Evolutionary conservation across 2,329 filamentous ascomycete species (phyloP), one percentile per base, ranked within the genome.

Genomic region (Fusarium pseudograminearum): DNA sequence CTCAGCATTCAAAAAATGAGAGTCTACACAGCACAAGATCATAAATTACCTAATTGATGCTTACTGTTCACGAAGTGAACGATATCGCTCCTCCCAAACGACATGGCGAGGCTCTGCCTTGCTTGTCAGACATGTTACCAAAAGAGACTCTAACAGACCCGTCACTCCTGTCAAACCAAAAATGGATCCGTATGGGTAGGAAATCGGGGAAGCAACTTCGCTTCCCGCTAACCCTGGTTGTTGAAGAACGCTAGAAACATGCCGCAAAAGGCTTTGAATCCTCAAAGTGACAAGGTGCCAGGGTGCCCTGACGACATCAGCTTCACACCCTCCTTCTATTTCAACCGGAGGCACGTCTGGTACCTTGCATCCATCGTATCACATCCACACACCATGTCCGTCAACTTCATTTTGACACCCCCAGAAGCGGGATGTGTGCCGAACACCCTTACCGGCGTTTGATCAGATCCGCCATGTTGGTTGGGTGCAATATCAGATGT

Each of bases 291-390:
- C 46, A 47, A 65, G 57, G 57, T 50, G 54, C 63, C 42, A 55
- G 69, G 64, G 63, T 53, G 48, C 64, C 63, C 50, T 67, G 71
- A 65, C 59, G 61, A 52, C 57, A 57, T 61, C 48, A 53, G 47
- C 50, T 54, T 51, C 67, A 64, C 61, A 61, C 53, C 36, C 70
- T 59, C 56, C 30, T 57, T 62, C 31, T 50, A 40, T 58, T 56
- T 56, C 57, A 34, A 46, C 56, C 57, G 50, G 67, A 61, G 57
- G 61, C 53, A 65, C 42, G 16, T 54, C 53, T 55, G 54, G 71
- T 74, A 65, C 72, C 71, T 74, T 74, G 65, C 73, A 74, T 69
- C 45, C 51, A 51, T 38, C 30, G 55, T 61, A 71, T 69, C 60
- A 61, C 53, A 65, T 61, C 67, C 67, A 65, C 56, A 62, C 38